Percentiles rank a stretch among this genome's conserved stretches.
Conservation (phyloP, 2,329 filamentous ascomycete genomes). For the Ascochyta lentis region DNA sequence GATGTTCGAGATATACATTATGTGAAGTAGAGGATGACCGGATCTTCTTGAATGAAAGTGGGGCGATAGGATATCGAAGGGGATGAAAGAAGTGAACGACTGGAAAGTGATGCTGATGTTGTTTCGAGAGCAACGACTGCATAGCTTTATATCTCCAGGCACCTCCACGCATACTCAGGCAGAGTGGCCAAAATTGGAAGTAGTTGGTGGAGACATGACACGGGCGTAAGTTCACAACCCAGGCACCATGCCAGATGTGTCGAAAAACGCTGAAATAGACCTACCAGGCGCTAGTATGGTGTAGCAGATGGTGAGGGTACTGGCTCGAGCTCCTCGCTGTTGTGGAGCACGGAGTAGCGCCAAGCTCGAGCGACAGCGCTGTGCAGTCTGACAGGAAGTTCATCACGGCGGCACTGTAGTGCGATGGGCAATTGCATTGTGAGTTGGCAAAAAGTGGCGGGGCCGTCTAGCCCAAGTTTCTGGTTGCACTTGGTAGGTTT, state of each 20-base stretch:
- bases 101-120: slow-evolving; percentile 14
- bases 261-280: slow-evolving; percentile 19
- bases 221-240: slow-evolving; percentile 17
- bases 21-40: slow-evolving; percentile 15
- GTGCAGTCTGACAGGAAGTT: slow-evolving; percentile 24
- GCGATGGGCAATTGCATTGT: slow-evolving; percentile 8
- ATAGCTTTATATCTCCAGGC: slow-evolving; percentile 30
- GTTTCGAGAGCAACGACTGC: slow-evolving; percentile 4
- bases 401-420: slow-evolving; percentile 18
- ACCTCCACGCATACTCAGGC: slow-evolving; percentile 14
- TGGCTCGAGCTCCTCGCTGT: slow-evolving; percentile 19
- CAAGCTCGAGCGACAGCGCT: slow-evolving; percentile 21
- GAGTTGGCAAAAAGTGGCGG: background rate
- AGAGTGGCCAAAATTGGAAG: slow-evolving; percentile 23
- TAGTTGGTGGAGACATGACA: slow-evolving; percentile 9
- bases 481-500: background rate
- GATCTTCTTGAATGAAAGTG: slow-evolving; percentile 17
- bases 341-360: slow-evolving; percentile 21
- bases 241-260: slow-evolving; percentile 17
- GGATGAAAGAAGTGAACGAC: slow-evolving; percentile 19
- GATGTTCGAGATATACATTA: slow-evolving; percentile 46
- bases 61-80: slow-evolving; percentile 1
- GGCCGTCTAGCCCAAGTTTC: background rate
- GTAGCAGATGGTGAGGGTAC: slow-evolving; percentile 25
- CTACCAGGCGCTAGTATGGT: slow-evolving; percentile 24